These are phyloP conservation scores for Spathaspora passalidarum DNA, from an alignment of 805 yeast genomes.

Conservation along the genomic window DNA sequence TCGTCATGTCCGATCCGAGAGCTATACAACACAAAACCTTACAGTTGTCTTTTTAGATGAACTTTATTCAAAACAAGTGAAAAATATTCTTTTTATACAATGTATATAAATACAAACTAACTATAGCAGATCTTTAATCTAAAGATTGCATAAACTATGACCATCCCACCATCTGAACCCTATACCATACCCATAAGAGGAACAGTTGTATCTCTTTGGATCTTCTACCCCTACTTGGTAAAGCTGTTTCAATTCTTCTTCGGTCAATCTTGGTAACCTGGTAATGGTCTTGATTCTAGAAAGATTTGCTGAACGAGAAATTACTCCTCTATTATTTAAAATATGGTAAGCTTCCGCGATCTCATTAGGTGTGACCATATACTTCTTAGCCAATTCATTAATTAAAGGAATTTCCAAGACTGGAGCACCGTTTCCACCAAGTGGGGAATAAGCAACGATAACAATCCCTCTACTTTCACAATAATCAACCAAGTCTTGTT, in stretches of 20 bases:
- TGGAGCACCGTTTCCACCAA: constrained; percentile 55
- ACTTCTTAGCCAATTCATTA: constrained; percentile 45
- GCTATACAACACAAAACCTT: too few species aligned
- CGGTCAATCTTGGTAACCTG: constrained; percentile 30
- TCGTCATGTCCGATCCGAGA: too few species aligned
- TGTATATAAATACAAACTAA: neutral
- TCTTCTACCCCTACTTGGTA: constrained; percentile 35
- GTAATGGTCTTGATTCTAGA: constrained; percentile 50
- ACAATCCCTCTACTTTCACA: constrained; percentile 53
- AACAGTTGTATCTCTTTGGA: constrained; percentile 30
- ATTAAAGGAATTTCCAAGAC: constrained; percentile 55
- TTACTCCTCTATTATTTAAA: constrained; percentile 54
- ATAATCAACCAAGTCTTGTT: constrained; percentile 57
- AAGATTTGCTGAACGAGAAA: constrained; percentile 70
- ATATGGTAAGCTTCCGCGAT: constrained; percentile 48
- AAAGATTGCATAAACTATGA: constrained; percentile 21
- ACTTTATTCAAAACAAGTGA: neutral
- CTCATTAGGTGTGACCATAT: constrained; percentile 54
- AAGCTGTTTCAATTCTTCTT: constrained; percentile 32
- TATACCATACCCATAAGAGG: constrained; percentile 35
- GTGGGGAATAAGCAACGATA: constrained; percentile 78
- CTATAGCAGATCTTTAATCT: neutral
- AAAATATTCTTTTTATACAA: too few species aligned
- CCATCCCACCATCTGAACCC: constrained; percentile 38
- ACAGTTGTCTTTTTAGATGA: too few species aligned